Evolutionary conservation across 2,329 filamentous ascomycete species (phyloP).

Genomic region (Neurospora sp.): DNA sequence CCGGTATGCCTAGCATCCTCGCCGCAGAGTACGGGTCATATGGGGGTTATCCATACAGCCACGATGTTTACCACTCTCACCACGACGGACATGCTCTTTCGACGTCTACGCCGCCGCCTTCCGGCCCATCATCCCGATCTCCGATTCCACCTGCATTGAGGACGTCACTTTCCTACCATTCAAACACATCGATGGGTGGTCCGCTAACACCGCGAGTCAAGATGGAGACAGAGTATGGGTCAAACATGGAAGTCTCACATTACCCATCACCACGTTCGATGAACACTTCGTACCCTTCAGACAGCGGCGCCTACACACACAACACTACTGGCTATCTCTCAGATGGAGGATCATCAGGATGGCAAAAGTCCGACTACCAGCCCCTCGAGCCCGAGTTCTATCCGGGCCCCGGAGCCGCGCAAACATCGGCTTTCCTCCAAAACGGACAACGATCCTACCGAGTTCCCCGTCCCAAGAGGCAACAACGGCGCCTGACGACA

Average conservation of each 20-base stretch:
- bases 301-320: constrained; percentile 18
- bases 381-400: constrained; percentile 26
- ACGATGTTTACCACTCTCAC: constrained; percentile 33
- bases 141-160: constrained; percentile 20
- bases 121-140: constrained; percentile 18
- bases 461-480: constrained; percentile 24
- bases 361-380: constrained; percentile 30
- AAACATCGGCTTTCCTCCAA: constrained; percentile 17
- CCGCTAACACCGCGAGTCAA: constrained; percentile 27
- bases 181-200: constrained; percentile 12
- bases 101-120: constrained; percentile 21
- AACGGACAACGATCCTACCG: constrained; percentile 20
- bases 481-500: constrained; percentile 46
- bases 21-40: constrained; percentile 43
- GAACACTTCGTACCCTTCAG: constrained; percentile 23
- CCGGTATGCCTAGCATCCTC: constrained; percentile 35
- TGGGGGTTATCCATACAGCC: constrained; percentile 36
- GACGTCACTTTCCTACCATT: constrained; percentile 23
- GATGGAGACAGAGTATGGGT: constrained; percentile 30
- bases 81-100: constrained; percentile 16
- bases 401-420: constrained; percentile 14
- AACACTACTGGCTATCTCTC: constrained; percentile 28
- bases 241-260: constrained; percentile 27
- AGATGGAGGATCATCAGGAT: constrained; percentile 26
- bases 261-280: constrained; percentile 31